phyloP scores from a whole-genome alignment of 352 stramenopile species.

The Phytopythium kandeliae region DNA sequence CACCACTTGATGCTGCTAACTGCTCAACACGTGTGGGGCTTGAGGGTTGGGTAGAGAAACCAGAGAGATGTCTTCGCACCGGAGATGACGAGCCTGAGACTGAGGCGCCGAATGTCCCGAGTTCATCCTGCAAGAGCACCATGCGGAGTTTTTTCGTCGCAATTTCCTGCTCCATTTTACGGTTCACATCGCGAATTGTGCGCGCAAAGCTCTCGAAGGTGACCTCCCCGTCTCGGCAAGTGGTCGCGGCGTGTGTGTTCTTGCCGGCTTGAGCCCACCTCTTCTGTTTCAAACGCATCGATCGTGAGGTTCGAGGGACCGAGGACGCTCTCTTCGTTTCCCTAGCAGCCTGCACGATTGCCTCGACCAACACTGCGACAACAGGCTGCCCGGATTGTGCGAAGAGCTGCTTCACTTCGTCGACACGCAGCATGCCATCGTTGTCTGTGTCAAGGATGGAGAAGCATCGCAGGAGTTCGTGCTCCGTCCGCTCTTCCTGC shows the following conservation, averaged over 20 bases:
- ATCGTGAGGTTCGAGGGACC: background rate
- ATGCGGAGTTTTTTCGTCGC: constrained; percentile 48
- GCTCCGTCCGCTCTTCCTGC: constrained; percentile 45
- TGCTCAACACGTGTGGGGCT: background rate
- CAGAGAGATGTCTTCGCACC: constrained; percentile 3
- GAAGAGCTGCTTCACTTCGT: constrained; percentile 44
- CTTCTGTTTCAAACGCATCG: constrained; percentile 1
- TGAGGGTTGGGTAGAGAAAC: background rate
- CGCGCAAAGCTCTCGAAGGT: constrained; percentile 54
- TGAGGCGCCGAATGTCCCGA: constrained; percentile 5
- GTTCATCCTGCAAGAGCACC: constrained; percentile 33
- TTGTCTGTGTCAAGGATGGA: constrained; percentile 55
- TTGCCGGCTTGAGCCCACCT: background rate
- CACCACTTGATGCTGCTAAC: constrained; percentile 1
- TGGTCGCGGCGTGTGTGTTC: constrained; percentile 5
- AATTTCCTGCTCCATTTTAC: constrained; percentile 55
- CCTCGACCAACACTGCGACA: constrained; percentile 38
- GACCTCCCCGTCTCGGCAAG: constrained; percentile 47
- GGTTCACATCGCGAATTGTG: constrained; percentile 60
- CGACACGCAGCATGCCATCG: constrained; percentile 43
- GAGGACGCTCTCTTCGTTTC: constrained; percentile 24
- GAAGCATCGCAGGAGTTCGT: constrained; percentile 55
- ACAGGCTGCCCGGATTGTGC: constrained; percentile 41
- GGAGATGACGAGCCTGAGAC: background rate
- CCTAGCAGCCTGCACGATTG: constrained; percentile 34